Conservation (phyloP, 1,284 basidiomycete genomes). For the Moesziomyces parantarcticus region DNA sequence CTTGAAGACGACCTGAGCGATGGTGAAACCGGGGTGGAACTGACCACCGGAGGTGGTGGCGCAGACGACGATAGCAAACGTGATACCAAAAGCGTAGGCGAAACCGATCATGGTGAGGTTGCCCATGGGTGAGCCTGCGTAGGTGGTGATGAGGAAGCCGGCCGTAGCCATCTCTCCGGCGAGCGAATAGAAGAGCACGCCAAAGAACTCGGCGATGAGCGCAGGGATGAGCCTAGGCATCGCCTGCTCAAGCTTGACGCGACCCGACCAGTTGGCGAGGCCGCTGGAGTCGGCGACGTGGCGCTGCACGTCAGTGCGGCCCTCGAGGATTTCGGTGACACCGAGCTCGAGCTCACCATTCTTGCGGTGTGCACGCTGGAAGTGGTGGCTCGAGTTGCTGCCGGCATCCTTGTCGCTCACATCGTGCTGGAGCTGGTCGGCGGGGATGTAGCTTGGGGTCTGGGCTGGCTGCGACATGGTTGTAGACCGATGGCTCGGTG, state of each 20-base stretch:
- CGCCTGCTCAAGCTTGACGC: constrained; percentile 25
- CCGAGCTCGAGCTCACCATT: constrained; percentile 49
- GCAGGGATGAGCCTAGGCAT: constrained; percentile 30
- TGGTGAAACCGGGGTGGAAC: constrained; percentile 55
- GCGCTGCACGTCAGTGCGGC: constrained; percentile 38
- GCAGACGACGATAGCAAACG: constrained; percentile 53
- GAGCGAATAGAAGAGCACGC: constrained; percentile 43
- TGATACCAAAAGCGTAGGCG: constrained; percentile 55
- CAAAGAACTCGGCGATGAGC: constrained; percentile 36
- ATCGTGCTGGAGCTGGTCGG: constrained; percentile 39
- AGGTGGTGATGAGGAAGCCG: constrained; percentile 43
- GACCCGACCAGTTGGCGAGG: constrained; percentile 37
- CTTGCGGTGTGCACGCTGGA: constrained; percentile 42
- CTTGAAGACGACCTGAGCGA: constrained; percentile 58
- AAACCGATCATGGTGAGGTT: constrained; percentile 56
- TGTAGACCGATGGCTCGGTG: background rate
- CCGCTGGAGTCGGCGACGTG: constrained; percentile 30
- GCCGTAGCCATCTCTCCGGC: constrained; percentile 57
- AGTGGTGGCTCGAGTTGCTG: constrained; percentile 36
- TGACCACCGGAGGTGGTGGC: constrained; percentile 55
- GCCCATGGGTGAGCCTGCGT: constrained; percentile 34
- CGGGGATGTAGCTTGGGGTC: constrained; percentile 44
- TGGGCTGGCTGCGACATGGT: constrained; percentile 28
- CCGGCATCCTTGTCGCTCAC: constrained; percentile 30
- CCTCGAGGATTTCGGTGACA: constrained; percentile 53